A percentile compares a stretch with the other conserved stretches of the same genome.
phyloP scores from a whole-genome alignment of 345 rosid genomes.

The Luvunga scandens region DNA sequence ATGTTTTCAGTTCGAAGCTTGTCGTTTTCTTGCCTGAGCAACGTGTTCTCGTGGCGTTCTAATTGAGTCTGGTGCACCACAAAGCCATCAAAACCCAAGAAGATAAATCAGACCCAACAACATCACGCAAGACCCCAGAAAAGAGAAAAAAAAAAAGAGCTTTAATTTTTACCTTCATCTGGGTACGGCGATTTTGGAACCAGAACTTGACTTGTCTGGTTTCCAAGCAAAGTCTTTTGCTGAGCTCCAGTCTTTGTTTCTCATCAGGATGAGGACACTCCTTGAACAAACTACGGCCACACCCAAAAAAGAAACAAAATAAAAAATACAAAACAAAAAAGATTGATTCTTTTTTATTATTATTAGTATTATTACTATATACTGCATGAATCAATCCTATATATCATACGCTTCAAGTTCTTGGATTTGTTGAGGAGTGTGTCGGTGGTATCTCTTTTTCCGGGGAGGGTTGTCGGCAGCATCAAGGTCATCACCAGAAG shows the following conservation, averaged over 20 bases:
- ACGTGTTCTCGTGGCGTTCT: slow-evolving; percentile 85
- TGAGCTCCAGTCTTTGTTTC: slow-evolving; percentile 83
- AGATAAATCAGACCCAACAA: no score
- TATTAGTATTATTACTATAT: no score
- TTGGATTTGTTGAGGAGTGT: slow-evolving; percentile 99
- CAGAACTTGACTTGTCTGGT: slow-evolving; percentile 96
- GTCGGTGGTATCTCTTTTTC: slow-evolving; percentile 98
- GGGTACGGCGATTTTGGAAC: slow-evolving; percentile 97
- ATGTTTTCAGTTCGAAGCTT: slow-evolving; percentile 85
- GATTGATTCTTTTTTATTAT: not conserved
- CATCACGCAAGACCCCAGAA: no score
- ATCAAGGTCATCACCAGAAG: slow-evolving; percentile 94
- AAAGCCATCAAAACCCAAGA: no score
- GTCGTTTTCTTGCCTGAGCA: slow-evolving; percentile 84
- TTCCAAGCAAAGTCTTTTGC: slow-evolving; percentile 75
- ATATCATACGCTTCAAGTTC: slow-evolving; percentile 85
- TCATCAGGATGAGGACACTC: slow-evolving; percentile 98
- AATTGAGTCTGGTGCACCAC: slow-evolving; percentile 58
- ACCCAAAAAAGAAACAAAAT: not conserved
- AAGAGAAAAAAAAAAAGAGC: no score
- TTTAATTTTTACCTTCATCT: slow-evolving; percentile 64
- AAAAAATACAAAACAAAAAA: not conserved
- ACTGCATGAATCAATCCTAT: not conserved
- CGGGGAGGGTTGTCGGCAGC: slow-evolving; percentile 80
- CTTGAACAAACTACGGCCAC: slow-evolving; percentile 54